phyloP scores from a whole-genome alignment of 1,139 yeast species.

The Scheffersomyces stambukii region DNA sequence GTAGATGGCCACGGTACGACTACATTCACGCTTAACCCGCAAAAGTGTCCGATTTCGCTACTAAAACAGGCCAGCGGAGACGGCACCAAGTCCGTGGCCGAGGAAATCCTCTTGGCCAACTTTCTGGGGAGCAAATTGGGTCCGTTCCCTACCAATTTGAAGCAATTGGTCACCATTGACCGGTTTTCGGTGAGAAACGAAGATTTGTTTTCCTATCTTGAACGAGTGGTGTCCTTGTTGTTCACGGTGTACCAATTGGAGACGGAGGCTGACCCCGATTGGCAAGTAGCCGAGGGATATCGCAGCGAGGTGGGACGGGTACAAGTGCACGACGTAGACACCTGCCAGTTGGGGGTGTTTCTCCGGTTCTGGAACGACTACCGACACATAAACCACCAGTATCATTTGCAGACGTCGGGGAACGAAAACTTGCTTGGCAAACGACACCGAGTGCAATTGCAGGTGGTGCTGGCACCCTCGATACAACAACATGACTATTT shows the following conservation, averaged over 20 bases:
- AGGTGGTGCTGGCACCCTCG: constrained; percentile 5
- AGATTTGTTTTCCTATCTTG: constrained; percentile 31
- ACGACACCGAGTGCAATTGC: constrained; percentile 9
- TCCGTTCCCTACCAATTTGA: constrained; percentile 33
- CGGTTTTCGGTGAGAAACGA: constrained; percentile 26
- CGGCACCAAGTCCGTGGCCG: constrained; percentile 17
- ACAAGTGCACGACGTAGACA: constrained; percentile 19
- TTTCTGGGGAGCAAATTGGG: constrained; percentile 21
- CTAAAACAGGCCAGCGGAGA: constrained; percentile 9
- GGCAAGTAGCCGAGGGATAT: constrained; percentile 21
- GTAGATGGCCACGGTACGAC: constrained; percentile 5
- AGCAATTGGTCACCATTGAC: constrained; percentile 36
- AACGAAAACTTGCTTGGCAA: constrained; percentile 11
- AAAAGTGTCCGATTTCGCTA: constrained; percentile 11
- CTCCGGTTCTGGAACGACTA: constrained; percentile 36
- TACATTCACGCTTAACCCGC: constrained; percentile 11
- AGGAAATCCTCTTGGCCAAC: constrained; percentile 25
- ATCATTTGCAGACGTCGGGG: constrained; percentile 5
- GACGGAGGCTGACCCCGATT: constrained; percentile 17
- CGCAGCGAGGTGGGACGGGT: constrained; percentile 26
- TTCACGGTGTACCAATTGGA: constrained; percentile 16
- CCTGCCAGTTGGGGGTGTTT: constrained; percentile 29
- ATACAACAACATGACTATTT: constrained; percentile 14
- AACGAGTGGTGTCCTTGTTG: constrained; percentile 28
- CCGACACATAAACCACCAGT: constrained; percentile 25